Conservation (phyloP, 2,329 filamentous ascomycete species). For the Ilyonectria robusta region DNA sequence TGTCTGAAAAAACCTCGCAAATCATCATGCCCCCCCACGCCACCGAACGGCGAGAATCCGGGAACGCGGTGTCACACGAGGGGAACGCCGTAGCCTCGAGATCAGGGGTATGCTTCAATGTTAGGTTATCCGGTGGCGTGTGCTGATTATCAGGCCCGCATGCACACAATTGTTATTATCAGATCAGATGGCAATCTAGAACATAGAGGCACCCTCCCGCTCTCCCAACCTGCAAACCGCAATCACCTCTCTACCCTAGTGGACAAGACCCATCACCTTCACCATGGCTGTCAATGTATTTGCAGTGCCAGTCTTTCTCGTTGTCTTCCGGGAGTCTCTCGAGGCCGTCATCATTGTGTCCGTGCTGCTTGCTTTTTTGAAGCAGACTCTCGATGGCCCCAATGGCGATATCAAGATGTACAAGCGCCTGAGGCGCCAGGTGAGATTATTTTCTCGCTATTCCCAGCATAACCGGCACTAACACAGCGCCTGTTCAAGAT, state of each 20-base stretch:
- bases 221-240: neutral
- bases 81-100: neutral
- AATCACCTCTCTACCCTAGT: neutral
- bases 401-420: constrained; percentile 73
- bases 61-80: neutral
- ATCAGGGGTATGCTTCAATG: neutral
- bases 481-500: constrained; percentile 44
- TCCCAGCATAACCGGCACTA: neutral
- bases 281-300: constrained; percentile 78
- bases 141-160: neutral
- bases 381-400: constrained; percentile 80
- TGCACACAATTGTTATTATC: neutral
- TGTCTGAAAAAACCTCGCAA: neutral
- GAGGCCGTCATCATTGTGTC: constrained; percentile 90
- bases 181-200: neutral
- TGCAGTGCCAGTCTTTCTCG: constrained; percentile 87
- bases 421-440: constrained; percentile 77
- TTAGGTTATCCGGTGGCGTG: neutral
- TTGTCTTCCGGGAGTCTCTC: constrained; percentile 88
- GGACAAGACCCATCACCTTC: neutral
- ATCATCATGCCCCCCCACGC: neutral
- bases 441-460: constrained; percentile 50
- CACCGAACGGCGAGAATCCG: neutral
- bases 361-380: constrained; percentile 87
- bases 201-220: neutral